phyloP scores from a whole-genome alignment of 1,139 yeast species.

The Diutina neorugosa region DNA sequence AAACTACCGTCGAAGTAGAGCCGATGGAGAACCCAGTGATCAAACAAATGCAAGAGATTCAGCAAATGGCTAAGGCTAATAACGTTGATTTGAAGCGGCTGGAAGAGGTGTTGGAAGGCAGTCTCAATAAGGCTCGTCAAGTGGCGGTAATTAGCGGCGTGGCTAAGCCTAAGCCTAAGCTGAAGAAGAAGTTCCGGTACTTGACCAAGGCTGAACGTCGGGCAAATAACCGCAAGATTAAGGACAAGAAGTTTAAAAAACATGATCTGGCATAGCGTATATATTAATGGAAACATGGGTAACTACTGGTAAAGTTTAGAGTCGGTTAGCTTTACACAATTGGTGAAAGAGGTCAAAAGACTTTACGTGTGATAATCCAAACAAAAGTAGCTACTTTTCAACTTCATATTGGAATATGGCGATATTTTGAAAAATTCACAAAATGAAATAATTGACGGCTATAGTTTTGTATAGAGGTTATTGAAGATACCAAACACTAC shows the following conservation, averaged over 20 bases:
- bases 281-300: background rate
- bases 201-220: constrained; percentile 70
- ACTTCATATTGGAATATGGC: too few species aligned
- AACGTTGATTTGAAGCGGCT: constrained; percentile 52
- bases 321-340: too few species aligned
- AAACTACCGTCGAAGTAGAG: constrained; percentile 54
- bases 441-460: too few species aligned
- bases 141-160: constrained; percentile 56
- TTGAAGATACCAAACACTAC: too few species aligned
- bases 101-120: constrained; percentile 47
- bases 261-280: background rate
- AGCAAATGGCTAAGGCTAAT: constrained; percentile 46
- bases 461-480: too few species aligned
- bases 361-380: too few species aligned
- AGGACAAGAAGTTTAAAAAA: constrained; percentile 10
- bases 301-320: too few species aligned
- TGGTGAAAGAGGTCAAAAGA: too few species aligned
- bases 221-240: constrained; percentile 51
- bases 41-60: constrained; percentile 24
- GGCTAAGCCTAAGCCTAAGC: constrained; percentile 25
- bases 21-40: constrained; percentile 36
- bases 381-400: too few species aligned
- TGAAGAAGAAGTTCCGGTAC: constrained; percentile 72
- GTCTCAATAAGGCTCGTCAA: constrained; percentile 59
- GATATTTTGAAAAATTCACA: too few species aligned